These are phyloP conservation scores for button mushroom (Agaricus bisporus) DNA, from an alignment of 768 basidiomycete species.

Conservation along the genomic window DNA sequence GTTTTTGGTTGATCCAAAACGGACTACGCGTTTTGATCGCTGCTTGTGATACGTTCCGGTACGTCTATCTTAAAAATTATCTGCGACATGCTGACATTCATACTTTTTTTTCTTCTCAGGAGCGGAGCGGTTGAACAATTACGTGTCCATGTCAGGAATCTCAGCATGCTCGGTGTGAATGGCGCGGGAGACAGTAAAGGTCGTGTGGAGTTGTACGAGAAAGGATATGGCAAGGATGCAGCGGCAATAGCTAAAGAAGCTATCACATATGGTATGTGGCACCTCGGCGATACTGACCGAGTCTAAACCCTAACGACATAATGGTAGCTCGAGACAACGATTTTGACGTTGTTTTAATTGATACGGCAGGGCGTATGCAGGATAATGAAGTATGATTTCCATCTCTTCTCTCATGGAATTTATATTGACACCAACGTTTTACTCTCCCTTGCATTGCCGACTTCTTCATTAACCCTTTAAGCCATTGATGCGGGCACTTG, in stretches of 20 bases:
- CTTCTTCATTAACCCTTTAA: constrained; percentile 19
- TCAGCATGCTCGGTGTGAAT: constrained; percentile 75
- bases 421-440: not conserved
- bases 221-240: constrained; percentile 98
- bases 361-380: constrained; percentile 98
- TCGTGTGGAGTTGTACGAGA: constrained; percentile 89
- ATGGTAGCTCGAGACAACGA: constrained; percentile 73
- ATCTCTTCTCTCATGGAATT: constrained; percentile 8
- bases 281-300: not conserved
- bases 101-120: constrained; percentile 28
- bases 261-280: constrained; percentile 69
- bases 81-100: not conserved
- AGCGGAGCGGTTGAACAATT: constrained; percentile 98
- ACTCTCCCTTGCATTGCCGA: not conserved
- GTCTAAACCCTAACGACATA: not conserved
- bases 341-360: constrained; percentile 96
- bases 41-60: constrained; percentile 97
- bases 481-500: constrained; percentile 97
- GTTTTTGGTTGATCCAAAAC: constrained; percentile 99
- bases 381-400: constrained; percentile 80
- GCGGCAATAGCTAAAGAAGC: constrained; percentile 97
- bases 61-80: constrained; percentile 15
- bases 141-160: constrained; percentile 91
- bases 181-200: constrained; percentile 64
- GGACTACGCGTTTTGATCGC: constrained; percentile 90